Base-by-base conservation (phyloP, 164 flowering plant genomes). In the Magnolia kwangsiensis region DNA sequence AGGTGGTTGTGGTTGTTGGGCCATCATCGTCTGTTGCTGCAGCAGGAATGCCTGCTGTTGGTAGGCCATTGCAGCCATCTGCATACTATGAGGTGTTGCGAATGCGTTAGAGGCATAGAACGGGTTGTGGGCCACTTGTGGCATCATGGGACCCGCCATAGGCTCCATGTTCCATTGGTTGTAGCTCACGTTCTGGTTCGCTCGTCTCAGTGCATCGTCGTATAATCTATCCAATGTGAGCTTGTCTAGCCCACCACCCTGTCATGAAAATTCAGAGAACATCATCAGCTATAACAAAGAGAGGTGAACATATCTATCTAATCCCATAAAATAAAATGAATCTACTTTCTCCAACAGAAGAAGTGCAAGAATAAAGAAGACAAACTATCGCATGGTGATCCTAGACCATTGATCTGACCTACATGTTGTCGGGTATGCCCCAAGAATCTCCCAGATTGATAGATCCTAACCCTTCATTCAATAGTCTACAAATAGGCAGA, bases 151-250 rank as follows among this genome's bases (percentile, higher is more conserved):
- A 64, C 75, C 80, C 4, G 83, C 79, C 82, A 77, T 50, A 27
- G 92, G 86, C 10, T 51, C 69, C 64, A 81, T 84, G 69, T 90
- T 94, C 98, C 98, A 95, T 24, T 95, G 97, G 27, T 82, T 76
- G 61, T 75, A 77, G 69, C 76, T 70, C 37, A 69, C 82, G 45
- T 81, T 79, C 75, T 75, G 79, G 50, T 72, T 83, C n/a, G 79
- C 4, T 49, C 70, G 76, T 70, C 82, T 77, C 51, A 80, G 19
- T 63, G 87, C 85, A 67, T 74, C 74, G 14, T 86, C 86, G 45
- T 88, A 86, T 51, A 88, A 74, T 80, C 87, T 85, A 72, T 86
- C 87, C 55, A 85, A 79, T 16, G 79, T 81, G 50, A 84, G 77
- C 73, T 82, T 83, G 79, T 86, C 88, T 64, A 88, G 68, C 11